These are phyloP conservation scores for Dicorynia guianensis DNA, from an alignment of 306 rosid genomes.

Conservation along the genomic window DNA sequence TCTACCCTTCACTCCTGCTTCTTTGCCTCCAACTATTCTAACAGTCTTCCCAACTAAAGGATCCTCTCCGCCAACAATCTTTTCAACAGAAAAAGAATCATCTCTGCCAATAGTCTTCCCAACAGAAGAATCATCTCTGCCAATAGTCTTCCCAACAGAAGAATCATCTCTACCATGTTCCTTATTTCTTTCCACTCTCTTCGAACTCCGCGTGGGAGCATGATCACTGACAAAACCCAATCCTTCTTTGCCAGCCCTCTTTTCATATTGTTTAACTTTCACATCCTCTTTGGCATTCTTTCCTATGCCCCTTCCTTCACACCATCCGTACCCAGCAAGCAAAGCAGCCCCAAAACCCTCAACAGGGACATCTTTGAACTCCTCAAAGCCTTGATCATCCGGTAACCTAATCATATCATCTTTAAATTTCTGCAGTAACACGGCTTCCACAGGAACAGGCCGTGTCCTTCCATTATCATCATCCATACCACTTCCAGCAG, in stretches of 20 bases:
- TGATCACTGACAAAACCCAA: constrained; percentile 67
- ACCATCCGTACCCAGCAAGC: constrained; percentile 90
- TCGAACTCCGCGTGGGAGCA: constrained; percentile 2
- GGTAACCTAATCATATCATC: constrained; percentile 66
- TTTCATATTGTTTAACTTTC: constrained; percentile 56
- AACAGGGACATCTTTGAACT: constrained; percentile 71
- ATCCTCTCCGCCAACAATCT: constrained; percentile 13
- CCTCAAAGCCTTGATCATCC: constrained; percentile 70
- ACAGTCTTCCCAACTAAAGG: constrained; percentile 47
- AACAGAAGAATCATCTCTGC: constrained; percentile 43
- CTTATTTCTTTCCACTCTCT: constrained; percentile 2
- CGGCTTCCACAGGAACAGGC: constrained; percentile 38
- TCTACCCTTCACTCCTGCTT: constrained; percentile 64
- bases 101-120: constrained; percentile 52
- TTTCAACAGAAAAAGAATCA: not conserved
- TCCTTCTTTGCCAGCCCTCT: constrained; percentile 70
- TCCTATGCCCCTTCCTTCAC: constrained; percentile 83
- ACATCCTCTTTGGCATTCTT: constrained; percentile 74
- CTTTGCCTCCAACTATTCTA: constrained; percentile 66
- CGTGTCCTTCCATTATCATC: not conserved
- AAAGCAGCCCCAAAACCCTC: constrained; percentile 83
- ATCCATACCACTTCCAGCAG: not conserved
- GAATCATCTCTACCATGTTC: constrained; percentile 31
- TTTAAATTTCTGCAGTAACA: constrained; percentile 60
- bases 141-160: constrained; percentile 49